Conservation (phyloP, 2,329 filamentous ascomycete species). For the Dactylellina cionopaga region DNA sequence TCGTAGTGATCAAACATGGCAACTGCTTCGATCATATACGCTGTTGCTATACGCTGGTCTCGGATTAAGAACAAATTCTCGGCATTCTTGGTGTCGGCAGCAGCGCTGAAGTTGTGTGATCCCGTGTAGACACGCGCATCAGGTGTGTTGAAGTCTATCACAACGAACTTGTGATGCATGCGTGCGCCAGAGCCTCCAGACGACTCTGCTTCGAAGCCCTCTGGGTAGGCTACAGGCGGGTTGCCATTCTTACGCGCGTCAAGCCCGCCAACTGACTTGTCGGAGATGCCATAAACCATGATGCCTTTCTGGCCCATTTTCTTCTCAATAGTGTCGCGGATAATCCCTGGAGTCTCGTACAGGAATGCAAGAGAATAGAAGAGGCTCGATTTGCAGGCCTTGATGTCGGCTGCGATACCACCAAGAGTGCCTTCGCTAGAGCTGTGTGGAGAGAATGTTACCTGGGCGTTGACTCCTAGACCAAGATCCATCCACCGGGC, state of each 20-base stretch:
- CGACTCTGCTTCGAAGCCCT: conserved; percentile 51
- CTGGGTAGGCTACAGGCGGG: conserved; percentile 55
- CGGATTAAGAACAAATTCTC: not conserved
- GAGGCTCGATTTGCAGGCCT: conserved; percentile 50
- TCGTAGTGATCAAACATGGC: conserved; percentile 56
- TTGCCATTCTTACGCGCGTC: conserved; percentile 53
- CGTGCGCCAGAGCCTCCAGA: conserved; percentile 54
- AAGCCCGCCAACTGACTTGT: conserved; percentile 54
- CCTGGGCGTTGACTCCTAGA: conserved; percentile 53
- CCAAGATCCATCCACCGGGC: conserved; percentile 53
- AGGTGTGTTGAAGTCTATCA: conserved; percentile 55
- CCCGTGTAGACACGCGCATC: conserved; percentile 55
- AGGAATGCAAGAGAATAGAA: conserved; percentile 56
- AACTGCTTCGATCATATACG: conserved; percentile 55
- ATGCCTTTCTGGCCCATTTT: conserved; percentile 52
- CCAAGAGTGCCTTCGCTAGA: conserved; percentile 51
- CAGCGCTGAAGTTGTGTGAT: conserved; percentile 53
- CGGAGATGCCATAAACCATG: conserved; percentile 55
- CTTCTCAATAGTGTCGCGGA: conserved; percentile 54
- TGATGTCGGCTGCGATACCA: conserved; percentile 50
- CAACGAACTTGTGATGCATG: conserved; percentile 56
- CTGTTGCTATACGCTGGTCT: conserved; percentile 20
- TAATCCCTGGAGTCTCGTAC: conserved; percentile 53
- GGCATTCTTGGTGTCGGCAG: conserved; percentile 38
- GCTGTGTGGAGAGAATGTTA: conserved; percentile 55